A percentile compares a stretch with the other conserved stretches of the same genome.
These are phyloP conservation scores for Stagonosporopsis vannaccii DNA, from an alignment of 2,329 filamentous ascomycete genomes.

Conservation along the genomic window DNA sequence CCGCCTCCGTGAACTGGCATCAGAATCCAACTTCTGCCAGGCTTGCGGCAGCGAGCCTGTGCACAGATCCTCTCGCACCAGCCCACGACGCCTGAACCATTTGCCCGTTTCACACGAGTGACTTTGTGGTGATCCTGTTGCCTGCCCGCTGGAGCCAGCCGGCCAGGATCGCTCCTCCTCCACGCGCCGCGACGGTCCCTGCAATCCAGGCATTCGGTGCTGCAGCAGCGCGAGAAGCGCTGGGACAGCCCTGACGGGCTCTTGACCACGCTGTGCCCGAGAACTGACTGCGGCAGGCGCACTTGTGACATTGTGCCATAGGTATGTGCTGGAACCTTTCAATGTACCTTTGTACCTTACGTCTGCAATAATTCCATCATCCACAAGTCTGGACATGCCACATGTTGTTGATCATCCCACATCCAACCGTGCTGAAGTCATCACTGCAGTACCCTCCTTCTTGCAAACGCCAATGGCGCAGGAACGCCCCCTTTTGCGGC, in stretches of 20 bases:
- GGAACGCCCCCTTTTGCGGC: constrained; percentile 4
- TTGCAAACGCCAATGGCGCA: constrained; percentile 3
- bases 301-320: not conserved
- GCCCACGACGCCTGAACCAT: not conserved
- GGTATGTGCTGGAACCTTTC: not conserved
- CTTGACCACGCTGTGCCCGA: not conserved
- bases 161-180: not conserved
- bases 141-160: not conserved
- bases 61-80: not conserved
- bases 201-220: not conserved
- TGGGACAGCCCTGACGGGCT: not conserved
- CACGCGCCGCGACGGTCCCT: not conserved
- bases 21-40: not conserved
- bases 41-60: not conserved
- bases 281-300: not conserved
- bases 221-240: constrained; percentile 2
- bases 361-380: not conserved
- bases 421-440: not conserved
- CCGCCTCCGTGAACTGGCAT: not conserved
- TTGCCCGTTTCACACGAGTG: not conserved
- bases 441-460: constrained; percentile 1
- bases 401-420: not conserved
- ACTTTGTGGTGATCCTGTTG: not conserved
- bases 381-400: not conserved
- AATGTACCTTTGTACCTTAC: not conserved